Evolutionary conservation across 352 stramenopile genomes (phyloP).

Genomic region (Phytophthora sp.): DNA sequence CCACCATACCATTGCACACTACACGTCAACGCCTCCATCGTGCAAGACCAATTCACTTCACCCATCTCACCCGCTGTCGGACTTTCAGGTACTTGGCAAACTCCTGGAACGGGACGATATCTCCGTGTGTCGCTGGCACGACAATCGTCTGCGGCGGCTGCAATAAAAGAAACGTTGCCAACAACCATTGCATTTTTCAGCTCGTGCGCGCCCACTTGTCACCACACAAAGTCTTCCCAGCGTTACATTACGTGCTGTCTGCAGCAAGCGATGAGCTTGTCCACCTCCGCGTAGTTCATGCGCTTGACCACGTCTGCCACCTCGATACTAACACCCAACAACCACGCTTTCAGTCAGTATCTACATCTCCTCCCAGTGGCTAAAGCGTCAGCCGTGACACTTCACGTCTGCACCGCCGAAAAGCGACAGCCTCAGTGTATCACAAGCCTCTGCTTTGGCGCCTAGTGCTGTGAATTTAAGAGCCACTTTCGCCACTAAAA

Average conservation of each 20-base stretch:
- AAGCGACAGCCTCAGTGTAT: slow-evolving; percentile 1
- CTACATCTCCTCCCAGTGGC: neutral
- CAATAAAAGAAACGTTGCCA: slow-evolving; percentile 1
- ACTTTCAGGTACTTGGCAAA: slow-evolving; percentile 61
- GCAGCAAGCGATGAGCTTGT: slow-evolving; percentile 63
- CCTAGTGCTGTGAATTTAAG: slow-evolving; percentile 3
- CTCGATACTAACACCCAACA: slow-evolving; percentile 36
- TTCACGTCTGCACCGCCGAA: slow-evolving; percentile 13
- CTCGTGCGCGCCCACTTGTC: neutral
- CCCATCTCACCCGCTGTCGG: slow-evolving; percentile 49
- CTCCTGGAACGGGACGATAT: slow-evolving; percentile 45
- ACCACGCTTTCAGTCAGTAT: neutral
- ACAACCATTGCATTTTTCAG: slow-evolving; percentile 1
- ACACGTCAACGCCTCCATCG: neutral
- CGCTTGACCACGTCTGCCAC: slow-evolving; percentile 66
- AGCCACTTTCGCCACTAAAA: neutral
- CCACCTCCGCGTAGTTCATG: slow-evolving; percentile 57
- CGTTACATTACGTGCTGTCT: slow-evolving; percentile 46
- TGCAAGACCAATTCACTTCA: neutral
- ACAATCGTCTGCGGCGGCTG: slow-evolving; percentile 67
- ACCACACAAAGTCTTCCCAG: neutral
- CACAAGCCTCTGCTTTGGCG: neutral
- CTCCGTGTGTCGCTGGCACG: slow-evolving; percentile 26
- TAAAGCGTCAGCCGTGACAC: neutral
- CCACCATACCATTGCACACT: neutral